A percentile compares a stretch with the other conserved stretches of the same genome.
phyloP scores from a whole-genome alignment of 2,329 filamentous ascomycete genomes.

The Monilinia fructigena region DNA sequence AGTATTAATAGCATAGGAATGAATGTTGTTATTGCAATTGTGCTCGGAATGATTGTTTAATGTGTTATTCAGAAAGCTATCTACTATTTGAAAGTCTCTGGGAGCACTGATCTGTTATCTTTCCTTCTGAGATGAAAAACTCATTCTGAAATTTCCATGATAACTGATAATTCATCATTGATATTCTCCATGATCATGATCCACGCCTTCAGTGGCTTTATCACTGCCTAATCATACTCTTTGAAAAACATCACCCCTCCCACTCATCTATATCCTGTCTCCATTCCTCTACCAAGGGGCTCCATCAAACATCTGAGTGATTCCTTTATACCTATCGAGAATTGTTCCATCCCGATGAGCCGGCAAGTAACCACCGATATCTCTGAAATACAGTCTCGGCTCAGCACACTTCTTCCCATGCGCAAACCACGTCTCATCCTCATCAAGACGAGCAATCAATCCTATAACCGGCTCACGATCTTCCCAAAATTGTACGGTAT shows the following conservation, averaged over 20 bases:
- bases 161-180: not conserved
- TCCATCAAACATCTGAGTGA: not conserved
- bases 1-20: too few relatives aligned
- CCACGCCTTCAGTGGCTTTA: too few relatives aligned
- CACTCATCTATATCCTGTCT: accelerated
- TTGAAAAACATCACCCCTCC: not conserved
- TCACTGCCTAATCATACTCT: not conserved
- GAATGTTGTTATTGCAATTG: too few relatives aligned
- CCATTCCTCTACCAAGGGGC: not conserved
- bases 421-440: not conserved
- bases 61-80: too few relatives aligned
- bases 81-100: too few relatives aligned
- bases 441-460: not conserved
- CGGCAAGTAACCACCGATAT: not conserved
- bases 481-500: not conserved
- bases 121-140: too few relatives aligned
- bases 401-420: not conserved
- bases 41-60: too few relatives aligned
- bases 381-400: not conserved
- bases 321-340: not conserved
- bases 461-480: not conserved
- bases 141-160: not conserved
- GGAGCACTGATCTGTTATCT: too few relatives aligned
- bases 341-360: not conserved
- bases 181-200: too few relatives aligned